Evolutionary conservation across 2,329 filamentous ascomycete genomes (phyloP), one percentile per base, ranked within the genome.

Genomic region (Trichophyton verrucosum): DNA sequence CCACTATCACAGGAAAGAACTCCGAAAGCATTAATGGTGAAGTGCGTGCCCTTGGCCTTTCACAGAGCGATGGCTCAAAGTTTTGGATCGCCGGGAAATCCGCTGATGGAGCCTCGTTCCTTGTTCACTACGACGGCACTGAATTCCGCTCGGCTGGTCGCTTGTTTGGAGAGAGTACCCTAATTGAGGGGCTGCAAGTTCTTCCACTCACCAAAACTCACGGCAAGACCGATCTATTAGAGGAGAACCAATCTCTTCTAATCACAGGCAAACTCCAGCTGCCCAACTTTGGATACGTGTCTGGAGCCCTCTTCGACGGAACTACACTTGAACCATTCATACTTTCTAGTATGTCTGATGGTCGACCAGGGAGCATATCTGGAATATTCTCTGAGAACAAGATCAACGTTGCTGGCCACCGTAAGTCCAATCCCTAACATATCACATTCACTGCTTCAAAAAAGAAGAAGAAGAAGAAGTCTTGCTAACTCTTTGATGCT

Each of bases 221-320:
- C 70, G 82, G 77, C 40, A 74, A 78, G 13, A 84, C 82, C 1
- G 74, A 82, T 42, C 77, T 91, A 5, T 75, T 99, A 15, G 80
- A 84, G 58, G 74, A 81, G 17, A 79, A 84, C 64, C 84, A 94
- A 71, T 81, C 84, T 3, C 82, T 99, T 40, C 81, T 99, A 74
- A 78, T 97, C 57, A 89, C 89, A n/a, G 94, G 94, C 44, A 83
- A 87, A 59, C 83, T 99, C 66, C 81, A 84, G 65, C 80, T 97
- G 17, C 83, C 87, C 0, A 77, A 77, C 57, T 91, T 91, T 70
- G 91, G 92, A 62, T 86, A 85, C 61, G 89, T 87, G 4, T 95
- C 92, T 13, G 91, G 89, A 7, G 92, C 86, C 6, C 77, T 96
- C 30, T 99, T 88, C 77, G 89, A 97, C 69, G 94, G 94, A 67